Evolutionary conservation across 352 stramenopile genomes (phyloP), one percentile per base, ranked within the genome.

Genomic region (Phytopythium ostracodes): DNA sequence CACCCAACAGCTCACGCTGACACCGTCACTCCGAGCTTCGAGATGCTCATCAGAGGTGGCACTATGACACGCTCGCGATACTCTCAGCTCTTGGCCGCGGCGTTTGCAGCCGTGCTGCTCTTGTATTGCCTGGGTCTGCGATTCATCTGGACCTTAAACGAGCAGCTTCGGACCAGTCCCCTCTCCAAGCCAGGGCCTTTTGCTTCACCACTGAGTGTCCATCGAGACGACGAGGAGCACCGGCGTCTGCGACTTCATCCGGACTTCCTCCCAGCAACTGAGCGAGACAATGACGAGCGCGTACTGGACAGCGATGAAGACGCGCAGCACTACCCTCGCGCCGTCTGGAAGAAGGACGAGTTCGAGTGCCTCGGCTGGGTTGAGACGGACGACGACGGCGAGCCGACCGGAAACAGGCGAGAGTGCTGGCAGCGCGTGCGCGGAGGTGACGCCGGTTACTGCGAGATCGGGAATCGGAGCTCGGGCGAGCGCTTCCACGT

Each of bases 331-430:
- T 77, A 60, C 20, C 67, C 67, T 6, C 35, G 27, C 11, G 51
- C 62, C 12, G 35, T 63, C 2, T 80, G 75, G 72, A 71, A 64
- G 20, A 70, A 59, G 36, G 24, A 67, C 31, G 74, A 87, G n/a
- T 92, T 87, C 50, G 55, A 81, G 56, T 92, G 80, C 67, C 64
- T 90, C n/a, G 68, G 70, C 1, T 92, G 83, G 83, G 70, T 88
- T 22, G 71, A 72, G 38, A 88, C 78, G 2, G 68, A 88, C 61
- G 71, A 84, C 14, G 76, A 83, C 24, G 81, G 71, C 24, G 65
- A 74, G 24, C 70, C 77, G 56, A 63, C 81, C 4, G 83, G 81
- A 17, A 63, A 71, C 35, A 68, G 62, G 12, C 74, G 76, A 33
- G 75, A 81, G 52, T 90, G 81, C 65, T 90, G 78, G 78, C 72